phyloP scores from a whole-genome alignment of 2,329 filamentous ascomycete species.

The Penicillium sp. region DNA sequence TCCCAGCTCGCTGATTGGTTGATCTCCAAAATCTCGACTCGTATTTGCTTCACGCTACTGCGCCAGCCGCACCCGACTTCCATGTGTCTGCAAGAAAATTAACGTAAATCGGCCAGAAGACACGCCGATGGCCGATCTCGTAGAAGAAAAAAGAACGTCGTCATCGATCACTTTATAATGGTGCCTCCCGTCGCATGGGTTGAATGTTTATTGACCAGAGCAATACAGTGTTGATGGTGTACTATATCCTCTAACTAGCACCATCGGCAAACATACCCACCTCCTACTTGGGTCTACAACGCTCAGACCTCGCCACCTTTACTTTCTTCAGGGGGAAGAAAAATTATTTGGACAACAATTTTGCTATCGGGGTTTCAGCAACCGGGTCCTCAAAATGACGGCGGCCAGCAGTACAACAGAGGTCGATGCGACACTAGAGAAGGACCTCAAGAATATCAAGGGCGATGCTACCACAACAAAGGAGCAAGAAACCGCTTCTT shows the following conservation, averaged over 20 bases:
- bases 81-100: background rate
- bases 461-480: background rate
- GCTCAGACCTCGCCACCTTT: constrained; percentile 1
- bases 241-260: background rate
- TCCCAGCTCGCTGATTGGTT: background rate
- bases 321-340: background rate
- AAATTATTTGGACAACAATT: background rate
- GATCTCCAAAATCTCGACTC: background rate
- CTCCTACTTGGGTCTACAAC: background rate
- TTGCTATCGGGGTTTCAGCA: background rate
- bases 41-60: constrained; percentile 9
- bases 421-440: background rate
- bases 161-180: constrained; percentile 2
- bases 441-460: background rate
- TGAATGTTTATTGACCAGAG: background rate
- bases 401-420: constrained; percentile 8
- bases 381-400: background rate
- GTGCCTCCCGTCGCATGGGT: background rate
- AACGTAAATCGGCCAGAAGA: constrained; percentile 5
- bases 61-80: constrained; percentile 3
- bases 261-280: background rate
- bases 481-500: constrained; percentile 21
- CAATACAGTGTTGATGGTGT: background rate
- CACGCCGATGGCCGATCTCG: constrained; percentile 8
- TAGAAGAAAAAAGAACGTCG: background rate